phyloP scores from a whole-genome alignment of 2,329 filamentous ascomycete species.

The Blastomyces silverae region DNA sequence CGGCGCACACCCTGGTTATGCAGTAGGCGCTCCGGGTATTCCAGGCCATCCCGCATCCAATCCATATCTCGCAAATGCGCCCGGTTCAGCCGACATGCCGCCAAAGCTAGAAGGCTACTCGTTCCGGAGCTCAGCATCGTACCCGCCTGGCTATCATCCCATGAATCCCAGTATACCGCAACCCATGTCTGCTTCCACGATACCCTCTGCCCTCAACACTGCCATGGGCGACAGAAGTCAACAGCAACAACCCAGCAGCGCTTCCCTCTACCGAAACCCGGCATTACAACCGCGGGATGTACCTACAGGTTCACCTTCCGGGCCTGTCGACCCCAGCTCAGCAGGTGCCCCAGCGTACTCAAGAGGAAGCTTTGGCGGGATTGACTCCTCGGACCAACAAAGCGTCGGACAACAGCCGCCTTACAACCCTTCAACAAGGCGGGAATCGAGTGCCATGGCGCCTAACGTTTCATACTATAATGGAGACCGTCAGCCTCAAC shows the following conservation, averaged over 20 bases:
- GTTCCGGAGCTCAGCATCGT: conserved; percentile 30
- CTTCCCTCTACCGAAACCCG: conserved; percentile 36
- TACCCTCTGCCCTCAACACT: background rate
- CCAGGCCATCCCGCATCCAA: conserved; percentile 33
- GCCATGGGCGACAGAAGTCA: conserved; percentile 34
- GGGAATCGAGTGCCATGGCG: conserved; percentile 33
- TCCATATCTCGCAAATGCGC: conserved; percentile 34
- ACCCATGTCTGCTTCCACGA: conserved; percentile 23
- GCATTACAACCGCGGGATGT: conserved; percentile 37
- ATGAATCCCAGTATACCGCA: conserved; percentile 24
- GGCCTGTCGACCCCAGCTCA: conserved; percentile 35
- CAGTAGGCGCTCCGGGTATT: conserved; percentile 30
- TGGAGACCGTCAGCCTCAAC: conserved; percentile 27
- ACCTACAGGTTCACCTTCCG: conserved; percentile 35
- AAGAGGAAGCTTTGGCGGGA: conserved; percentile 34
- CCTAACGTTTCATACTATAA: conserved; percentile 31
- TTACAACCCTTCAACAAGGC: conserved; percentile 31
- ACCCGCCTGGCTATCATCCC: conserved; percentile 33
- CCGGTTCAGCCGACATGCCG: conserved; percentile 27
- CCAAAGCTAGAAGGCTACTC: conserved; percentile 37
- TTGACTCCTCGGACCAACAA: conserved; percentile 25
- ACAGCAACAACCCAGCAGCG: conserved; percentile 30
- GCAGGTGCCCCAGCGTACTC: conserved; percentile 31
- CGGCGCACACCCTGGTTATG: conserved; percentile 32
- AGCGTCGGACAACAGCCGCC: conserved; percentile 17